These are phyloP conservation scores for Avena insularis DNA, from an alignment of 176 grass and related monocot species.

Conservation along the genomic window DNA sequence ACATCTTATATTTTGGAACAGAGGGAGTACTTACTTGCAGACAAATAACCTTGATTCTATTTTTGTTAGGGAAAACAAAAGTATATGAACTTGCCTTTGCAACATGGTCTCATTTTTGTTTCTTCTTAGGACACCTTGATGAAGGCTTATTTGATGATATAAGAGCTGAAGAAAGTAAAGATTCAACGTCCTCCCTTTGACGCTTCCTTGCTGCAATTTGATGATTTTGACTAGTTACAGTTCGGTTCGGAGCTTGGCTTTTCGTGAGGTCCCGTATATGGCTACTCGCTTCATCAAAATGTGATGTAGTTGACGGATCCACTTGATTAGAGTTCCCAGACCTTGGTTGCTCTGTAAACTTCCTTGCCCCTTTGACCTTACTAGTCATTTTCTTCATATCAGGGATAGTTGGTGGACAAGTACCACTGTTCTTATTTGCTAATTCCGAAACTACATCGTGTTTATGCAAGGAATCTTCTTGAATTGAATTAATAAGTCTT, in stretches of 20 bases:
- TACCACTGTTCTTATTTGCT: slow-evolving; percentile 35
- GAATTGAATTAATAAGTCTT: slow-evolving; percentile 44
- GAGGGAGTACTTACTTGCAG: neutral
- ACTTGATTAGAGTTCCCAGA: slow-evolving; percentile 46
- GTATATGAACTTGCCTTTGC: slow-evolving; percentile 50
- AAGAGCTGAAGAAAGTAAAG: slow-evolving; percentile 73
- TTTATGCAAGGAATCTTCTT: slow-evolving; percentile 34
- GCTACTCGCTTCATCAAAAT: slow-evolving; percentile 44
- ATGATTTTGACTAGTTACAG: slow-evolving; percentile 43
- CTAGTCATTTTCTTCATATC: slow-evolving; percentile 43
- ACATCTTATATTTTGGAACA: no score
- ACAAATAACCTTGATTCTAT: neutral
- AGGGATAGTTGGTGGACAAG: slow-evolving; percentile 39
- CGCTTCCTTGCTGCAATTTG: slow-evolving; percentile 75
- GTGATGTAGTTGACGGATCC: slow-evolving; percentile 36
- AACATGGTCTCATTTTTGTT: slow-evolving; percentile 38
- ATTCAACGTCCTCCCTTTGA: slow-evolving; percentile 71
- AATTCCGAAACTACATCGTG: slow-evolving; percentile 7
- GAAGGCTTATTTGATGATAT: slow-evolving; percentile 76
- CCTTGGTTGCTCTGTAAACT: slow-evolving; percentile 55
- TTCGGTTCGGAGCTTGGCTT: slow-evolving; percentile 39
- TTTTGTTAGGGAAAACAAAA: slow-evolving; percentile 30
- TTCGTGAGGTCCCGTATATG: slow-evolving; percentile 39
- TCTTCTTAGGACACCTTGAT: slow-evolving; percentile 51
- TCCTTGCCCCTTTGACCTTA: slow-evolving; percentile 51